Base-by-base conservation (phyloP, 2,329 filamentous ascomycete genomes). In the Diaporthe batatas region DNA sequence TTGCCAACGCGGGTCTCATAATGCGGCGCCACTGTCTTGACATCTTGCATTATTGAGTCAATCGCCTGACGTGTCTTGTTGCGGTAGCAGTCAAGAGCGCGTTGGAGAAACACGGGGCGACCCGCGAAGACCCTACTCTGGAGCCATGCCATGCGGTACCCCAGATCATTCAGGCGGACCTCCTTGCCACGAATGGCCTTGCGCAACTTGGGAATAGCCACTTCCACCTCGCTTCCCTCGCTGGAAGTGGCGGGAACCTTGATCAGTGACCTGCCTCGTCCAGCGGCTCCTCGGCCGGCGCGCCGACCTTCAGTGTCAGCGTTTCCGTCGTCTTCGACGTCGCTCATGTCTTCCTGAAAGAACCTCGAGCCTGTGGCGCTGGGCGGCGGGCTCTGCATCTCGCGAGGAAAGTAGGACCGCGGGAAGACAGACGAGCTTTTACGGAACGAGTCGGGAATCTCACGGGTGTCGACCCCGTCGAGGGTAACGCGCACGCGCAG, bases 81-180 rank as follows among this genome's bases (percentile, higher is more conserved):
- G 77, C 96, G 93, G 82, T 98, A 98, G 75, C 93, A 94, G 82
- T 98, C 96, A 82, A 98, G 85, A 78, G 95, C 95, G 86, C 94
- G 91, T 82, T 98, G 96, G 78, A 98, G 85, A 82, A 98, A 98
- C 62, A 98, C 87, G 53, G 92, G 94, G 77, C 94, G 89, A 16
- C 93, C 93, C 1, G 95, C 92, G 85, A 98, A 98, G 14, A 96
- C 94, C 79, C 96, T 89, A 81, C 95, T 96, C 84, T 98, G 96
- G 70, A 95, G 92, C 96, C 96, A 99, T 64, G 94, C 95, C 93
- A 99, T 97, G 59, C 96, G 91, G 81, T 97, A 97, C 2, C 95
- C 96, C 58, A 98, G 85, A 79, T 98, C 95, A 80, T 98, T 98
- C 75, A 98, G 85, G 64, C 94, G 90, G n/a, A 96, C 91, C 81